Percentiles rank a stretch among this genome's conserved stretches.
phyloP scores from a whole-genome alignment of 495 filamentous ascomycete species.

The Cercophora samala region DNA sequence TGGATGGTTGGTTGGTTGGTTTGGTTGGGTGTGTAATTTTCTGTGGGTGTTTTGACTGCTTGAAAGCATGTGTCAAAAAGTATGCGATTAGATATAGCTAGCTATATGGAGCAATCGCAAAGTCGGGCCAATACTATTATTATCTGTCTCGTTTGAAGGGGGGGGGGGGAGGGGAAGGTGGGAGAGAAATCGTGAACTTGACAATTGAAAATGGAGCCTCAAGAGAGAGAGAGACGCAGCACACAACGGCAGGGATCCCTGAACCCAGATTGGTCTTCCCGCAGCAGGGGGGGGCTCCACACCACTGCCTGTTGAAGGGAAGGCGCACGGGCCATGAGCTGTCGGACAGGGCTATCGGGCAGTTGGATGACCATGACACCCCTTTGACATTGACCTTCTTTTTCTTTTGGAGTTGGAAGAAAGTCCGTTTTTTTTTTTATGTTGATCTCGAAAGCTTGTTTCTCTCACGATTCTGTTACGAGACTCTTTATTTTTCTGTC shows the following conservation, averaged over 20 bases:
- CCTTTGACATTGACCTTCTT: background rate
- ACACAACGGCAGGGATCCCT: constrained; percentile 2
- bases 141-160: no score
- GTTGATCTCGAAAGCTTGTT: no score
- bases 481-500: background rate
- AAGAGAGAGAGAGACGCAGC: background rate
- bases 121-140: background rate
- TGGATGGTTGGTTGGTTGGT: background rate
- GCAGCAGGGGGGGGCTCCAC: background rate
- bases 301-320: background rate
- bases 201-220: background rate
- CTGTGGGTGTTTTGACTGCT: background rate
- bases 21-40: background rate
- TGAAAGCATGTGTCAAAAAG: background rate
- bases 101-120: background rate
- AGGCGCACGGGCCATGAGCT: background rate
- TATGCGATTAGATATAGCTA: background rate
- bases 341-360: no score
- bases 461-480: background rate
- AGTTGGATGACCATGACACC: background rate
- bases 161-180: no score
- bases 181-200: background rate
- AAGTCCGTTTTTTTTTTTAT: background rate
- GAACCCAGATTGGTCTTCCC: background rate
- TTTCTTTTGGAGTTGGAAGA: background rate